A percentile compares a stretch with the other conserved stretches of the same genome.
phyloP scores from a whole-genome alignment of 2,329 filamentous ascomycete species.

The Trichoderma harzianum region DNA sequence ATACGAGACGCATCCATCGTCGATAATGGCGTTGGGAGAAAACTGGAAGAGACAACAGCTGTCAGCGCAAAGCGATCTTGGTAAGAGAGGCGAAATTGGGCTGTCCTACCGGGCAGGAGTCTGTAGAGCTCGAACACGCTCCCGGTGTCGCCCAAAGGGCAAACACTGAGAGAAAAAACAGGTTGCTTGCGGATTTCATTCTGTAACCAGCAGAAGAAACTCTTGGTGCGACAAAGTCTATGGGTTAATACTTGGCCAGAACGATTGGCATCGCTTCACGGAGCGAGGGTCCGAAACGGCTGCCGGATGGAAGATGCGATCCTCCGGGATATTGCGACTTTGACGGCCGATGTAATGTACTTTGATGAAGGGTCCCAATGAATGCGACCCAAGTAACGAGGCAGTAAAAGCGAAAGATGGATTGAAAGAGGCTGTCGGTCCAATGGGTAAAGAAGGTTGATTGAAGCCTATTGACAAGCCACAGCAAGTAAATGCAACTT shows the following conservation, averaged over 20 bases:
- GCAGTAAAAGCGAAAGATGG: background rate
- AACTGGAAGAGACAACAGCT: slow-evolving; percentile 56
- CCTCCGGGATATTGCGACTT: background rate
- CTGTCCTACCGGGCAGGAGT: slow-evolving; percentile 52
- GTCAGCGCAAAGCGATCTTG: slow-evolving; percentile 30
- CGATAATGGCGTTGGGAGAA: slow-evolving; percentile 82
- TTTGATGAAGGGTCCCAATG: background rate
- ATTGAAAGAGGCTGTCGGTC: background rate
- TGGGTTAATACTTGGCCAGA: background rate
- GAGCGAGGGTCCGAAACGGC: background rate
- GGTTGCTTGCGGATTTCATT: slow-evolving; percentile 53
- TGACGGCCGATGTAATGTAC: background rate
- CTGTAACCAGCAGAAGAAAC: background rate
- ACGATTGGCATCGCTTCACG: background rate
- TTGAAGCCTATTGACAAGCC: slow-evolving; percentile 3
- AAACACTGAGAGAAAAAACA: slow-evolving; percentile 56
- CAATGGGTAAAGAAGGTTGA: slow-evolving; percentile 1
- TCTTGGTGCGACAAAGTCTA: background rate
- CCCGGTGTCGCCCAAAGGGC: slow-evolving; percentile 50
- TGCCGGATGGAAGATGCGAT: background rate
- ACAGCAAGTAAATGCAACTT: slow-evolving; percentile 3
- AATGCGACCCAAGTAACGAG: background rate
- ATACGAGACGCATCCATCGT: slow-evolving; percentile 93
- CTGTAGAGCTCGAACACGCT: slow-evolving; percentile 43
- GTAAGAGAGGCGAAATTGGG: background rate